A percentile compares a stretch with the other conserved stretches of the same genome.
phyloP scores from a whole-genome alignment of 805 yeast species.

The Ogataea dorogensis region DNA sequence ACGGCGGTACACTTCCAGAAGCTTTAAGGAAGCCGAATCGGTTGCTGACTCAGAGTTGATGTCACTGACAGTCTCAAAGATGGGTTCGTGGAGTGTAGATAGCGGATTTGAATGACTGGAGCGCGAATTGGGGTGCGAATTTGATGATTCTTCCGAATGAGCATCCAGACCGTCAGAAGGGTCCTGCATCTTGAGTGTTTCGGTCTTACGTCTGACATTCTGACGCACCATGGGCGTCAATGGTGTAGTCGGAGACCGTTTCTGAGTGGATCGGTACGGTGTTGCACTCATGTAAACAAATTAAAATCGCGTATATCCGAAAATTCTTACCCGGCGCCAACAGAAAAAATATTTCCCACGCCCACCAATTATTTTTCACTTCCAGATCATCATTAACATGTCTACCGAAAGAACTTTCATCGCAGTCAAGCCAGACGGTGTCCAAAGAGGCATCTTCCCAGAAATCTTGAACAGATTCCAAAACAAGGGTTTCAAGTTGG shows the following conservation, averaged over 20 bases:
- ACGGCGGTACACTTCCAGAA: conserved; percentile 12
- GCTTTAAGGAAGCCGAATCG: neutral
- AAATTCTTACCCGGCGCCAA: conserved; percentile 8
- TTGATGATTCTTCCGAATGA: conserved; percentile 1
- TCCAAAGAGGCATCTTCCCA: conserved; percentile 96
- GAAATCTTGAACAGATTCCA: conserved; percentile 91
- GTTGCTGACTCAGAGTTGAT: too few species aligned
- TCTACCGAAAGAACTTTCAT: conserved; percentile 85
- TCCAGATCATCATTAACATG: conserved; percentile 34
- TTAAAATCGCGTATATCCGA: conserved; percentile 8
- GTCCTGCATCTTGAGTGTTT: too few species aligned
- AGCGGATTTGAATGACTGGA: neutral
- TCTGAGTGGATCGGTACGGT: conserved; percentile 15
- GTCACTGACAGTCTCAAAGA: too few species aligned
- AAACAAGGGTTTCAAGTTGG: conserved; percentile 96
- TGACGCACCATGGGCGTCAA: conserved; percentile 30
- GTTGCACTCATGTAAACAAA: conserved; percentile 13
- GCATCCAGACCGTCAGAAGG: conserved; percentile 3
- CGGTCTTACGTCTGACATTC: conserved; percentile 26
- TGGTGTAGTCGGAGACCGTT: conserved; percentile 35
- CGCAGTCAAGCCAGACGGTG: conserved; percentile 99
- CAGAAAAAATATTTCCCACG: conserved; percentile 7
- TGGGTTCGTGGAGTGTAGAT: neutral
- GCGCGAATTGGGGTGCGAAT: neutral
- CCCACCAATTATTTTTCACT: conserved; percentile 3